Conservation (phyloP, 2,329 filamentous ascomycete genomes). For the Penicillium sp. region DNA sequence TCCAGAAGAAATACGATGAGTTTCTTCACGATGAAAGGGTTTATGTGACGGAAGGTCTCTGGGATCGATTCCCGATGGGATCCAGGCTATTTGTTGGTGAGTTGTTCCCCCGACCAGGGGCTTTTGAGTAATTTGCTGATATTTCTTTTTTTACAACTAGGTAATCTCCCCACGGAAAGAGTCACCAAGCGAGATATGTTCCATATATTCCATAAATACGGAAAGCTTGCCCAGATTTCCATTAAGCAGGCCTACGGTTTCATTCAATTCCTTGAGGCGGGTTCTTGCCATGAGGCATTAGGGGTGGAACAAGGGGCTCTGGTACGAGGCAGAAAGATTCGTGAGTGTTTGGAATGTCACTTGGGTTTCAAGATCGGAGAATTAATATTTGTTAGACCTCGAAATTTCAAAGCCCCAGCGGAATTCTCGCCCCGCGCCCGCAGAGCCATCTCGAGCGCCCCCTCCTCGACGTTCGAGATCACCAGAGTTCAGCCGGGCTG, state of each 20-base stretch:
- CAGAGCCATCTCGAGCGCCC: slow-evolving; percentile 37
- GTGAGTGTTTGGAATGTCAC: slow-evolving; percentile 56
- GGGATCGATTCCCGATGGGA: slow-evolving; percentile 52
- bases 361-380: background rate
- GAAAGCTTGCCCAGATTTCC: slow-evolving; percentile 87
- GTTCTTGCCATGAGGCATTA: slow-evolving; percentile 73
- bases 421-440: slow-evolving; percentile 60
- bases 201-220: slow-evolving; percentile 82
- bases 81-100: slow-evolving; percentile 52
- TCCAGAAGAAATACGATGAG: slow-evolving; percentile 51
- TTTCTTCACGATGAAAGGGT: slow-evolving; percentile 52
- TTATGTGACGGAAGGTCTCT: slow-evolving; percentile 54
- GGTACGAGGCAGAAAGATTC: slow-evolving; percentile 87
- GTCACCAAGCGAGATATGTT: slow-evolving; percentile 94
- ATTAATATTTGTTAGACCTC: slow-evolving; percentile 60
- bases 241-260: slow-evolving; percentile 97
- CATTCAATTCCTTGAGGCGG: slow-evolving; percentile 81
- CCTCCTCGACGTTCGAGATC: slow-evolving; percentile 60
- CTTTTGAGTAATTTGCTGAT: background rate
- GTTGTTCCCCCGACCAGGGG: slow-evolving; percentile 17
- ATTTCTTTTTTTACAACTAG: slow-evolving; percentile 46
- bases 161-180: slow-evolving; percentile 88
- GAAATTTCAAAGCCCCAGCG: slow-evolving; percentile 89
- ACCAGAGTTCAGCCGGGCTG: slow-evolving; percentile 57
- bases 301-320: slow-evolving; percentile 75